Conservation (phyloP, 2,329 filamentous ascomycete genomes). For the Colletotrichum siamense region DNA sequence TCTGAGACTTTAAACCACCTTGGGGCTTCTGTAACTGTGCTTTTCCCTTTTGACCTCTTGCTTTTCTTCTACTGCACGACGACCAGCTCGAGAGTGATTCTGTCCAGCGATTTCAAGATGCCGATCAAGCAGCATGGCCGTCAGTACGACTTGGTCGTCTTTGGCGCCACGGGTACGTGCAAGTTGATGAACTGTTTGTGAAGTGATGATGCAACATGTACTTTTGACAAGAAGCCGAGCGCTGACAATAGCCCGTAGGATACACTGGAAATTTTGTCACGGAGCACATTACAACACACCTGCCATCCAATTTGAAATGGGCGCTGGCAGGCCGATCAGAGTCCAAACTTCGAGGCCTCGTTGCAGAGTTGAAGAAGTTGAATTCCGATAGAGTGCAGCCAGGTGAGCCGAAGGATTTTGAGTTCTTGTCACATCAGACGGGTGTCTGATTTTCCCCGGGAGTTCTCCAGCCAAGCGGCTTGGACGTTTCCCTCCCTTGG, state of each 20-base stretch:
- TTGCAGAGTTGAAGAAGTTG: constrained; percentile 67
- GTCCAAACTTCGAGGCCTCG: constrained; percentile 73
- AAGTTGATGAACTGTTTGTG: not conserved
- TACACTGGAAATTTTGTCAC: constrained; percentile 83
- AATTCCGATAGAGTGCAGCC: constrained; percentile 75
- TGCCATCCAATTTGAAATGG: constrained; percentile 84
- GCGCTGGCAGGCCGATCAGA: constrained; percentile 84
- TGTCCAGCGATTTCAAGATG: constrained; percentile 37
- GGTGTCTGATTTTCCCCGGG: not conserved
- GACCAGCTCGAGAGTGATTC: not conserved
- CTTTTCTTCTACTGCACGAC: not conserved
- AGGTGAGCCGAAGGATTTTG: constrained; percentile 51
- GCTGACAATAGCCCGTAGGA: constrained; percentile 49
- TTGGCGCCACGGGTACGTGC: constrained; percentile 60
- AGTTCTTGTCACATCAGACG: not conserved
- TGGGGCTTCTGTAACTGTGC: not conserved
- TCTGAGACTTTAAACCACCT: constrained; percentile 3
- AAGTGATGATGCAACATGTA: not conserved
- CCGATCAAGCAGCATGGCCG: constrained; percentile 54
- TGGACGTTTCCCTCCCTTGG: not conserved
- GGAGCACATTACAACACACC: constrained; percentile 73
- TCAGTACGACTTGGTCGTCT: constrained; percentile 62
- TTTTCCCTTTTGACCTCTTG: not conserved
- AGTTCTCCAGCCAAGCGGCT: not conserved
- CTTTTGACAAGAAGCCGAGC: not conserved